Percentiles rank a stretch among this genome's conserved stretches.
Evolutionary conservation across 2,329 filamentous ascomycete genomes (phyloP).

Genomic region (Diaporthe sp.): DNA sequence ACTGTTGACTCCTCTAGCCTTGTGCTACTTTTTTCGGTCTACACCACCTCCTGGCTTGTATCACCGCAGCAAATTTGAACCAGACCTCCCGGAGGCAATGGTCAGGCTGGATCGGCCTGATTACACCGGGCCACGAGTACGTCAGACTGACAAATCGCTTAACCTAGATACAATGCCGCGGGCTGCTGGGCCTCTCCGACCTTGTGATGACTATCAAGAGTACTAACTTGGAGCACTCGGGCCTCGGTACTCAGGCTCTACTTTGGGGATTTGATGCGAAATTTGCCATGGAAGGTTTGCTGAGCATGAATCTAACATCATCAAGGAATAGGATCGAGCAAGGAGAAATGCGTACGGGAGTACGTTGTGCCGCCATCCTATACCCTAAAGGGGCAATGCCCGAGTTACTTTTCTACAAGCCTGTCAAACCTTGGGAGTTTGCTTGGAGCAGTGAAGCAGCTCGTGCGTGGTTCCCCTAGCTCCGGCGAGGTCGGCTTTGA

Average conservation of each 20-base stretch:
- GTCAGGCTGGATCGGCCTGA: too few relatives aligned
- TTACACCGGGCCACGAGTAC: too few relatives aligned
- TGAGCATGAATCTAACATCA: background rate
- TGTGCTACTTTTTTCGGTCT: background rate
- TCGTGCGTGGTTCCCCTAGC: background rate
- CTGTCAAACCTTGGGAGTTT: background rate
- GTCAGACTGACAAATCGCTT: background rate
- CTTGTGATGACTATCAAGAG: background rate
- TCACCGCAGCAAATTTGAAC: background rate
- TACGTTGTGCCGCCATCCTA: background rate
- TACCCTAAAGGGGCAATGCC: background rate
- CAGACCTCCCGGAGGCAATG: background rate
- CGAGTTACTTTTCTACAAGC: background rate
- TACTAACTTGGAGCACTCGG: too few relatives aligned
- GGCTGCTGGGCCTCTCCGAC: background rate
- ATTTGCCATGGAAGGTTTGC: background rate
- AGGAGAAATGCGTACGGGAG: background rate
- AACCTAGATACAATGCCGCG: too few relatives aligned
- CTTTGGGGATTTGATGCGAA: background rate
- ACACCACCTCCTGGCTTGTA: background rate
- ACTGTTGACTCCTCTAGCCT: background rate
- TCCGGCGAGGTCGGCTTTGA: background rate
- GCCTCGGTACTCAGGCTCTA: too few relatives aligned
- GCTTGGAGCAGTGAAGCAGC: background rate
- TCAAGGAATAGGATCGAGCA: background rate